Evolutionary conservation across 2,329 filamentous ascomycete genomes (phyloP), one percentile per base, ranked within the genome.

Genomic region (Akanthomyces dipterigenus): DNA sequence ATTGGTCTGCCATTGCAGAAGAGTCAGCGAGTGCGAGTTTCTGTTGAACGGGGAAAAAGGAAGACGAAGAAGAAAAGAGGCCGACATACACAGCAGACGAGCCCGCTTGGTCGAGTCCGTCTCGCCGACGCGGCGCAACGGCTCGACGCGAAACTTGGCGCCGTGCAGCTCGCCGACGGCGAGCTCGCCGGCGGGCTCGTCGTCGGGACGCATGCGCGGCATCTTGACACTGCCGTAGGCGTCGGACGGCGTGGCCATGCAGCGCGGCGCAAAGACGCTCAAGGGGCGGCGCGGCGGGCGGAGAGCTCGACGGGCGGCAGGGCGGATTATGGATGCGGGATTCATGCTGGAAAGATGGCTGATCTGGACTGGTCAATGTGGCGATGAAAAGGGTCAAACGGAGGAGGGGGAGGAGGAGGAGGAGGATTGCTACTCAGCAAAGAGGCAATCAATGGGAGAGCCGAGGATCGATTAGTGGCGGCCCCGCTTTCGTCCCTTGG

Each of bases 101-200:
- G 95, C 93, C 68, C 93, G 87, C 86, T 89, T 96, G 40, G 93
- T 99, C 67, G 84, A 82, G 51, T 84, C 78, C 77, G 95, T 90
- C 76, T 99, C 95, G 69, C 92, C 92, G 9, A 83, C 84, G 55
- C 95, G 84, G 64, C 89, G 86, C 67, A 98, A 76, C n/a, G 95
- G 95, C 80, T 96, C 91, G 70, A 98, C 87, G 73, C 86, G 89
- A 78, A 98, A 96, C 62, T 84, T 83, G 65, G 88, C 90, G 66
- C 91, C 91, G 73, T 96, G 87, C 70, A 97, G 86, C 80, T 97
- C 91, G 71, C 91, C 92, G 69, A 95, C 90, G 49, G 80, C 86
- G 63, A 96, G 82, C 67, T 96, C 91, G 43, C 64, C 55, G 22
- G 62, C 9, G n/a, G 57, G 55, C 11, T 43, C 31, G 9, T 51